Percentiles rank a stretch among this genome's conserved stretches.
Evolutionary conservation across 805 yeast species (phyloP).

Genomic region (Wickerhamiella bombiphila): DNA sequence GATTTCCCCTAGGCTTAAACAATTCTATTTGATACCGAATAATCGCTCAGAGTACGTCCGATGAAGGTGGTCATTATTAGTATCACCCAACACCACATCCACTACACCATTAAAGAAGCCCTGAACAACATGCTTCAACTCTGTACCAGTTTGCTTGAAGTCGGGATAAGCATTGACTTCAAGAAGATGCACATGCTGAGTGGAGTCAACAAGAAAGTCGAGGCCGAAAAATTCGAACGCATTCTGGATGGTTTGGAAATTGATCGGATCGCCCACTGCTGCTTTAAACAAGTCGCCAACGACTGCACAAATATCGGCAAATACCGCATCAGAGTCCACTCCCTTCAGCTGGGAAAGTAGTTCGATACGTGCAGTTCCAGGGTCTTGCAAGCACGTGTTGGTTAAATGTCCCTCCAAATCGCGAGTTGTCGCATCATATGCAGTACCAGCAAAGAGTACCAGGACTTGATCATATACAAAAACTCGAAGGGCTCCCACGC

Average conservation of each 20-base stretch:
- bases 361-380: conserved; percentile 33
- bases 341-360: conserved; percentile 45
- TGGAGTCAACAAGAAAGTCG: conserved; percentile 62
- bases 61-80: neutral
- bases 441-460: conserved; percentile 57
- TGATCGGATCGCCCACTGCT: conserved; percentile 59
- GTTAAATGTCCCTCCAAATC: conserved; percentile 70
- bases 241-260: conserved; percentile 67
- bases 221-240: conserved; percentile 82
- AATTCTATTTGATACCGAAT: neutral
- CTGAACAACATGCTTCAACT: conserved; percentile 48
- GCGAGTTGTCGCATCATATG: conserved; percentile 28
- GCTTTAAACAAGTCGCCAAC: conserved; percentile 77
- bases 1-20: neutral
- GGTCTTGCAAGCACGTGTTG: conserved; percentile 78
- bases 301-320: conserved; percentile 41
- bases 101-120: conserved; percentile 50
- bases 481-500: conserved; percentile 60
- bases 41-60: neutral
- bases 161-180: conserved; percentile 95
- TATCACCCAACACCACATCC: conserved; percentile 4
- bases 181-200: conserved; percentile 40
- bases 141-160: conserved; percentile 86
- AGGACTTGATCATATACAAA: conserved; percentile 69
- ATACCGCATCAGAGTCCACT: conserved; percentile 23